Evolutionary conservation across 352 stramenopile genomes (phyloP).

Genomic region (Phytophthora sansomeana): DNA sequence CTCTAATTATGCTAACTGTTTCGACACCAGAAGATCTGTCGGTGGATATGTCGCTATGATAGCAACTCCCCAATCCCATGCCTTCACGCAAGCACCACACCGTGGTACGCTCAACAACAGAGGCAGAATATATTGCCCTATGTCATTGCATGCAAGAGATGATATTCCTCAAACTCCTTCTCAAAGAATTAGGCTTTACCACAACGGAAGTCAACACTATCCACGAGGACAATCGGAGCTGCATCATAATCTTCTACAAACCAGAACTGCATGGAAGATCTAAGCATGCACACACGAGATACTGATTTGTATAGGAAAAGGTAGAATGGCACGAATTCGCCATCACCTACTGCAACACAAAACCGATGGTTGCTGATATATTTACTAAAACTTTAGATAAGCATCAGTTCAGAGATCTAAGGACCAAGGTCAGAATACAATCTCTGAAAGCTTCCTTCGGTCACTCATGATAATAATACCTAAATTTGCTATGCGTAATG

Average conservation of each 20-base stretch:
- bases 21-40: not conserved
- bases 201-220: not conserved
- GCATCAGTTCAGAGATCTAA: too few relatives aligned
- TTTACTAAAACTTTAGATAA: too few relatives aligned
- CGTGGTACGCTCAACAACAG: too few relatives aligned
- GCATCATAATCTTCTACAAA: not conserved
- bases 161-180: not conserved
- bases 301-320: not conserved
- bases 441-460: too few relatives aligned
- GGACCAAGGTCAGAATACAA: too few relatives aligned
- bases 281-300: not conserved
- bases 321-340: too few relatives aligned
- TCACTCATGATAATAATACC: too few relatives aligned
- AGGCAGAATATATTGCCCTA: too few relatives aligned
- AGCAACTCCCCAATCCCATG: conserved; percentile 7
- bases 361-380: too few relatives aligned
- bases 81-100: conserved; percentile 18
- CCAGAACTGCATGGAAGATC: not conserved
- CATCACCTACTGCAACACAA: too few relatives aligned
- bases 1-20: conserved; percentile 16
- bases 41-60: conserved; percentile 6
- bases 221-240: not conserved
- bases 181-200: not conserved
- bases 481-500: too few relatives aligned
- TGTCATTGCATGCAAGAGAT: too few relatives aligned